Base-by-base conservation (phyloP, 2,329 filamentous ascomycete genomes). In the Beauveria varroae region DNA sequence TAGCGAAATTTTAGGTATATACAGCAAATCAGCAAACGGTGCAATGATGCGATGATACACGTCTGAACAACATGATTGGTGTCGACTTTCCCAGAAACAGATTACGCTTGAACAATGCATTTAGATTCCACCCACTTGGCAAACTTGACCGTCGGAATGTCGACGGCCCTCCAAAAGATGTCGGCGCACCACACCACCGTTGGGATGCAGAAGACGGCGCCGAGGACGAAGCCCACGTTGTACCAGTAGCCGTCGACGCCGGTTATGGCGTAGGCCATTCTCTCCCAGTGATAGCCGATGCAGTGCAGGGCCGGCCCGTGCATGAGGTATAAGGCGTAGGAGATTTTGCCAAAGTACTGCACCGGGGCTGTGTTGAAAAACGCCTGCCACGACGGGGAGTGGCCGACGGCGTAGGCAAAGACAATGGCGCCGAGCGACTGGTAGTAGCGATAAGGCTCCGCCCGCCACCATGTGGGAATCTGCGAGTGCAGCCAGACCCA, bases 261-360 rank as follows among this genome's bases (percentile, higher is more conserved):
- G 0, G 78, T 82, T 43, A 80, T 46, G 14, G 70, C 68, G 70
- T 78, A 84, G 1, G 75, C 79, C 71, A 76, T 75, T 40, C 74
- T 75, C 67, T 84, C 76, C 62, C 79, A 77, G 40, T 77, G 73
- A 65, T 83, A 85, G 12, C 82, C 82, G 20, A 80, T 66, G 2
- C 78, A 77, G 65, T 84, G 81, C 67, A 81, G 76, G 2, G 80
- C 76, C 3, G 81, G 80, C 0, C 83, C 82, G 68, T 87, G 84
- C 74, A 86, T 80, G 16, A 87, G 76, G 69, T 87, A 87, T 28
- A 87, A 68, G 55, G 82, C 79, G 67, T 84, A 87, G 57, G 81
- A 85, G 65, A 86, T 80, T 67, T 79, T 79, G 62, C 84, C 84
- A 6, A 86, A 73, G 70, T 86, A 86, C 67, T 85, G 82, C 3